phyloP scores from a whole-genome alignment of 805 yeast genomes.

The Naumovozyma baii region DNA sequence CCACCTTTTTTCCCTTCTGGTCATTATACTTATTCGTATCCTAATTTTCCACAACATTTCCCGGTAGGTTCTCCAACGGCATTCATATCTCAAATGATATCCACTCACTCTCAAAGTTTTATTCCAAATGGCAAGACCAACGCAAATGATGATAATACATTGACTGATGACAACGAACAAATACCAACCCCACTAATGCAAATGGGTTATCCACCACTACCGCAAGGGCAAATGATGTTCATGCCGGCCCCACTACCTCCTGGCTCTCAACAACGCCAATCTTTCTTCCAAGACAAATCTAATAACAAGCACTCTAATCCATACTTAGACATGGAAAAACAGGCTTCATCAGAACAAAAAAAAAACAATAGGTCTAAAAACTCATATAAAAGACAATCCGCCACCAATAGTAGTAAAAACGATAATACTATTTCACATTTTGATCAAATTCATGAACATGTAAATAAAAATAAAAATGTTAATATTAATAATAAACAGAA shows the following conservation, averaged over 20 bases:
- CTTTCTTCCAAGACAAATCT: too few species aligned
- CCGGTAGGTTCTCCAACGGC: slow-evolving; percentile 2
- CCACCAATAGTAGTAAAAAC: neutral
- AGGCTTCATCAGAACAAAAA: neutral
- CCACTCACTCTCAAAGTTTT: slow-evolving; percentile 1
- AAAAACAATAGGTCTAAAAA: slow-evolving; percentile 1
- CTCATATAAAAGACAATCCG: neutral
- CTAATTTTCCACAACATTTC: slow-evolving; percentile 1
- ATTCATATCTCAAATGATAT: slow-evolving; percentile 1
- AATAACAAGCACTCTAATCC: slow-evolving; percentile 7
- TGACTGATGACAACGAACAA: slow-evolving; percentile 1
- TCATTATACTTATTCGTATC: neutral
- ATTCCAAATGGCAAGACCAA: neutral
- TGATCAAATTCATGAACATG: slow-evolving; percentile 2
- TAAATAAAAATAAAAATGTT: slow-evolving; percentile 3
- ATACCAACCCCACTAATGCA: neutral
- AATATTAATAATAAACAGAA: slow-evolving; percentile 1
- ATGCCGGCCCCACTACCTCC: slow-evolving; percentile 8
- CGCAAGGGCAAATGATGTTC: slow-evolving; percentile 4
- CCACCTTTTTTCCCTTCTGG: neutral
- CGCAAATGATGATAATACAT: neutral
- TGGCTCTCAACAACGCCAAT: too few species aligned
- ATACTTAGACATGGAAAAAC: slow-evolving; percentile 5
- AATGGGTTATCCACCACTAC: slow-evolving; percentile 1
- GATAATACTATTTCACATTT: slow-evolving; percentile 4